Evolutionary conservation across 371 early-diverging fungal genomes (phyloP).

Genomic region (Mucor racemosus): DNA sequence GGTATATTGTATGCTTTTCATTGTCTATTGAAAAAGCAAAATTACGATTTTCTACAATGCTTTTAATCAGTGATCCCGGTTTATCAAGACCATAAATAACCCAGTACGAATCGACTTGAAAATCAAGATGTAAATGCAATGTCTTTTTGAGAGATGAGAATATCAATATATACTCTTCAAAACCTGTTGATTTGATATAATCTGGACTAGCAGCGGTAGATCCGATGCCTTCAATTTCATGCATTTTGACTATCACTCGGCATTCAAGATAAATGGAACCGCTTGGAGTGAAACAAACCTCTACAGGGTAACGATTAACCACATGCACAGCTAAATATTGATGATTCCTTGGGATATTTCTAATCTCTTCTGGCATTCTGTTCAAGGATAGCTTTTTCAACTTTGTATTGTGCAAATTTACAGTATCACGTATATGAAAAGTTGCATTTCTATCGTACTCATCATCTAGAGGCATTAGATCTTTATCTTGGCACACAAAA

Average conservation of each 20-base stretch:
- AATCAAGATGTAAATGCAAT: neutral
- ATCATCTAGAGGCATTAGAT: neutral
- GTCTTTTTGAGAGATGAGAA: neutral
- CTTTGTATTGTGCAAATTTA: neutral
- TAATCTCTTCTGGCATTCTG: neutral
- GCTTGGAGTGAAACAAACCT: neutral
- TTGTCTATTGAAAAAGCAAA: neutral
- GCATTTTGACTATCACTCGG: neutral
- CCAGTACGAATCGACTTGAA: neutral
- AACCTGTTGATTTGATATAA: neutral
- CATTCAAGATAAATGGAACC: neutral
- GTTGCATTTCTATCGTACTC: neutral
- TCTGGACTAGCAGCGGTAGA: neutral
- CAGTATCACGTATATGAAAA: neutral
- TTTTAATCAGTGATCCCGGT: neutral
- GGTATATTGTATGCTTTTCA: constrained; percentile 6
- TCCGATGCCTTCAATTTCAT: neutral
- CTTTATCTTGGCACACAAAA: neutral
- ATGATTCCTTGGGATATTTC: neutral
- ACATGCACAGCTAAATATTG: neutral
- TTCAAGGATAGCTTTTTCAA: neutral
- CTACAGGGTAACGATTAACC: neutral
- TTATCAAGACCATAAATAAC: neutral
- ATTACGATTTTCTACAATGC: too few species aligned
- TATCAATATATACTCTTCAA: neutral